A percentile compares a stretch with the other conserved stretches of the same genome.
These are phyloP conservation scores for Straminergon stramineum DNA, from an alignment of 225 moss, liverwort and hornwort species.

Conservation along the genomic window DNA sequence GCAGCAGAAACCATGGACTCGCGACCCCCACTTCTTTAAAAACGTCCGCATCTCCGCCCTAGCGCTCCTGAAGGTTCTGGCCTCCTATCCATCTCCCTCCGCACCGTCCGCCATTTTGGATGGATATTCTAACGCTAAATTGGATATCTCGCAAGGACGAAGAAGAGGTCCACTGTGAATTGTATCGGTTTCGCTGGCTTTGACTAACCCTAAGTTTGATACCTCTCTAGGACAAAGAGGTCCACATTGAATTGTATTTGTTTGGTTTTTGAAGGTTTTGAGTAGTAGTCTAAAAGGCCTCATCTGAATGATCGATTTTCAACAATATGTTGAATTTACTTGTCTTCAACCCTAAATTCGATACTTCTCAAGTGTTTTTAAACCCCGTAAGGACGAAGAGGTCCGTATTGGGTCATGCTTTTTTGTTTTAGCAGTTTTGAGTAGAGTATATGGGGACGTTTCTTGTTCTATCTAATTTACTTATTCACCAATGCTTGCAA, in stretches of 20 bases:
- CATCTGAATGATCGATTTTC: background rate
- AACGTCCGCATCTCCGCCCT: slow-evolving; percentile 83
- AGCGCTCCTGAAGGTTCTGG: slow-evolving; percentile 65
- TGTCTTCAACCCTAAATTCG: background rate
- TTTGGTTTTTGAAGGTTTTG: background rate
- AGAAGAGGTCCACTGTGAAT: background rate
- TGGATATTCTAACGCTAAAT: background rate
- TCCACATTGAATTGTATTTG: background rate
- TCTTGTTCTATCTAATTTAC: background rate
- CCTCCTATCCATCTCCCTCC: background rate
- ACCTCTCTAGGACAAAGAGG: background rate
- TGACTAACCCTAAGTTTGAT: background rate
- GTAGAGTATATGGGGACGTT: background rate
- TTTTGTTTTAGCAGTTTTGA: background rate
- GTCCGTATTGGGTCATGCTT: background rate
- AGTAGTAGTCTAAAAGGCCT: background rate
- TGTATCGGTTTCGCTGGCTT: background rate
- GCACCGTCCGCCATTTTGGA: background rate
- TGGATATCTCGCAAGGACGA: background rate
- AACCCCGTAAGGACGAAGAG: background rate
- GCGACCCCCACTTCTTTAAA: slow-evolving; percentile 85
- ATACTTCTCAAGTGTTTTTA: background rate
- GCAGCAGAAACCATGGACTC: slow-evolving; percentile 81
- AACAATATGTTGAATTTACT: background rate
- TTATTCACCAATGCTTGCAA: background rate